Evolutionary conservation across 352 stramenopile genomes (phyloP).

Genomic region (Thalassiosira livingstoniorum): DNA sequence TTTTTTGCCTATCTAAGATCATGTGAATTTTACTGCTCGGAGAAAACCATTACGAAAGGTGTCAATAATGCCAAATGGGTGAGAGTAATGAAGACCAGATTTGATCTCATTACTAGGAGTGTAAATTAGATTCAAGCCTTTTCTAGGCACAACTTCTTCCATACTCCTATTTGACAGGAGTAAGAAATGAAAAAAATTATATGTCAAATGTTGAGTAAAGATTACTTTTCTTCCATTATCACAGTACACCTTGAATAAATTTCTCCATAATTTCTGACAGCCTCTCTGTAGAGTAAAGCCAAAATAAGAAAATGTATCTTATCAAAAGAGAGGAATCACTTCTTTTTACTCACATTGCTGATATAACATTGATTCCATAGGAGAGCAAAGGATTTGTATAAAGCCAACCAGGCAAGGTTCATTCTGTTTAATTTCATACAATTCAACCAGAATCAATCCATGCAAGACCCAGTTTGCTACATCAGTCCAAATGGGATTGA

Average conservation of each 20-base stretch:
- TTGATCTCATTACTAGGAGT: background rate
- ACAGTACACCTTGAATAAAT: too few relatives aligned
- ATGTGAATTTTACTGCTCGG: slow-evolving; percentile 16
- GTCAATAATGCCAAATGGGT: slow-evolving; percentile 38
- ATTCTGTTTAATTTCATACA: slow-evolving; percentile 20
- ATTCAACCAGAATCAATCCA: slow-evolving; percentile 38
- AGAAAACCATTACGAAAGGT: background rate
- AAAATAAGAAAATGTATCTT: too few relatives aligned
- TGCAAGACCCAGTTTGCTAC: slow-evolving; percentile 46
- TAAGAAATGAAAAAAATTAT: too few relatives aligned
- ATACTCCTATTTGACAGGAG: too few relatives aligned
- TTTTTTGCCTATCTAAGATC: slow-evolving; percentile 29
- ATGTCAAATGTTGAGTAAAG: too few relatives aligned
- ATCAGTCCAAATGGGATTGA: slow-evolving; percentile 39
- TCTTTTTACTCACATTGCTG: too few relatives aligned
- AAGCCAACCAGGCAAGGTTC: slow-evolving; percentile 19
- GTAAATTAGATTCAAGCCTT: slow-evolving; percentile 25
- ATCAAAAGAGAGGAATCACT: too few relatives aligned
- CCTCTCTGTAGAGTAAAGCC: too few relatives aligned
- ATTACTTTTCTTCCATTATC: too few relatives aligned
- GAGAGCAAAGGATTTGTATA: slow-evolving; percentile 12
- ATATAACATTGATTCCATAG: slow-evolving; percentile 10
- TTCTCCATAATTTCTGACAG: slow-evolving; percentile 41
- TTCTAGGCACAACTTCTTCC: slow-evolving; percentile 11
- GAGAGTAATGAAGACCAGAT: slow-evolving; percentile 39